phyloP scores from a whole-genome alignment of 805 yeast genomes.

The Starmerella tilneyi region DNA sequence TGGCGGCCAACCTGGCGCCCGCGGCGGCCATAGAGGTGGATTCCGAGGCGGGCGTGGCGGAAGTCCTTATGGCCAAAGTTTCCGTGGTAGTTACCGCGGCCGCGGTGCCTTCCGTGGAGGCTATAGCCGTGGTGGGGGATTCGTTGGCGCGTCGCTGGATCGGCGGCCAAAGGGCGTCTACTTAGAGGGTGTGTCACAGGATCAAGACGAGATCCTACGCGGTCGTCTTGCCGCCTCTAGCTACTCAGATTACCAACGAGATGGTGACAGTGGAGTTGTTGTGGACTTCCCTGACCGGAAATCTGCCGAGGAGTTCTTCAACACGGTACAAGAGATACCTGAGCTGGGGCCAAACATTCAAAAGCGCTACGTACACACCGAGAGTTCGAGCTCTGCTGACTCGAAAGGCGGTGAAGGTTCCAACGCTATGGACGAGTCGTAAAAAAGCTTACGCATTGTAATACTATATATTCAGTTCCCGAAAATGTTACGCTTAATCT shows the following conservation, averaged over 20 bases:
- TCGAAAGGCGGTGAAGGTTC: background rate
- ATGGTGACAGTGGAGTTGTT: slow-evolving; percentile 18
- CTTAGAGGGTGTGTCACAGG: slow-evolving; percentile 29
- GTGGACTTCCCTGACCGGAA: slow-evolving; percentile 31
- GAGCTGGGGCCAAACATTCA: slow-evolving; percentile 28
- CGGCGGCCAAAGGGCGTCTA: slow-evolving; percentile 33
- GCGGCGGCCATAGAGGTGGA: slow-evolving; percentile 5
- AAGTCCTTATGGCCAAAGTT: slow-evolving; percentile 15
- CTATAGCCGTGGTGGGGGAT: slow-evolving; percentile 19
- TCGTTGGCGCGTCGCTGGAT: slow-evolving; percentile 29
- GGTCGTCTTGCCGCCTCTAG: slow-evolving; percentile 25
- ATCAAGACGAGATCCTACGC: slow-evolving; percentile 31
- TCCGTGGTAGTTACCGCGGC: slow-evolving; percentile 18
- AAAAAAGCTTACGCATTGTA: no score
- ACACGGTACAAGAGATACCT: slow-evolving; percentile 24
- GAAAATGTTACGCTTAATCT: no score
- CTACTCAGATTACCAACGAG: slow-evolving; percentile 20
- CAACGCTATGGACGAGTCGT: slow-evolving; percentile 1
- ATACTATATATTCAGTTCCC: no score
- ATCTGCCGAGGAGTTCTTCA: slow-evolving; percentile 34
- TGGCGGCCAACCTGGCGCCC: slow-evolving; percentile 8
- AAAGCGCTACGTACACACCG: slow-evolving; percentile 25
- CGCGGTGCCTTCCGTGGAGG: slow-evolving; percentile 27
- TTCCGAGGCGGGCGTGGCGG: slow-evolving; percentile 19
- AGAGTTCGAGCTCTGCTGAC: background rate